These are phyloP conservation scores for Escovopsis sp. DNA, from an alignment of 2,329 filamentous ascomycete species.

Conservation along the genomic window DNA sequence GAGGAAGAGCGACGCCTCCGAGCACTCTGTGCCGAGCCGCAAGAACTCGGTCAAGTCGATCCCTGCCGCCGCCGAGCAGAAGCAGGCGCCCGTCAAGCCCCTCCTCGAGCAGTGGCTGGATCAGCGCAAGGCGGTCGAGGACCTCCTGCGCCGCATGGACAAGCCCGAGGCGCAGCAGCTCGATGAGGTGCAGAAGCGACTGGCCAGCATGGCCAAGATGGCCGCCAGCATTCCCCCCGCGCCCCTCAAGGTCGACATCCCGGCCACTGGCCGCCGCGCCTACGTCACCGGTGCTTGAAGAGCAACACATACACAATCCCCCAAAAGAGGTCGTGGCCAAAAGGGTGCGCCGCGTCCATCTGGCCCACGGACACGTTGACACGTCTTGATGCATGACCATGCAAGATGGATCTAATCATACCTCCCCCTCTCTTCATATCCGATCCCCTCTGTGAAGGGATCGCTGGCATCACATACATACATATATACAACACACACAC, in stretches of 20 bases:
- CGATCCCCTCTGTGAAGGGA: too few species aligned
- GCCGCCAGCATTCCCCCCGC: slow-evolving; percentile 15
- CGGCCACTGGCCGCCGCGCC: slow-evolving; percentile 8
- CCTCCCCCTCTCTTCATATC: too few species aligned
- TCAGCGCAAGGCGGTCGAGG: slow-evolving; percentile 47
- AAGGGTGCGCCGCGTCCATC: neutral
- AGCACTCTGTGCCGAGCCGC: slow-evolving; percentile 26
- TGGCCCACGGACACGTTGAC: neutral
- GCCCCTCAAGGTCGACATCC: slow-evolving; percentile 10
- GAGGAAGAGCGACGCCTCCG: slow-evolving; percentile 38
- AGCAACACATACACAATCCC: slow-evolving; percentile 16
- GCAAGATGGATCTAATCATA: too few species aligned
- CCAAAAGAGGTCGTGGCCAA: neutral
- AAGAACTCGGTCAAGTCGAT: slow-evolving; percentile 32
- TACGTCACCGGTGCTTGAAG: slow-evolving; percentile 16
- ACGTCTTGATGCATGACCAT: too few species aligned
- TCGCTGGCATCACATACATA: too few species aligned
- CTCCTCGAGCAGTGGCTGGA: slow-evolving; percentile 42
- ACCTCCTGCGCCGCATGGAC: slow-evolving; percentile 34
- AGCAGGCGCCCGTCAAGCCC: slow-evolving; percentile 21
- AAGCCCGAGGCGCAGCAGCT: slow-evolving; percentile 39
- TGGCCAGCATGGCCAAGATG: slow-evolving; percentile 38
- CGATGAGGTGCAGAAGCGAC: slow-evolving; percentile 31
- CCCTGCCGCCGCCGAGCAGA: slow-evolving; percentile 18
- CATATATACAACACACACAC: too few species aligned